Base-by-base conservation (phyloP, 2,329 filamentous ascomycete genomes). In the Sclerotinia borealis region DNA sequence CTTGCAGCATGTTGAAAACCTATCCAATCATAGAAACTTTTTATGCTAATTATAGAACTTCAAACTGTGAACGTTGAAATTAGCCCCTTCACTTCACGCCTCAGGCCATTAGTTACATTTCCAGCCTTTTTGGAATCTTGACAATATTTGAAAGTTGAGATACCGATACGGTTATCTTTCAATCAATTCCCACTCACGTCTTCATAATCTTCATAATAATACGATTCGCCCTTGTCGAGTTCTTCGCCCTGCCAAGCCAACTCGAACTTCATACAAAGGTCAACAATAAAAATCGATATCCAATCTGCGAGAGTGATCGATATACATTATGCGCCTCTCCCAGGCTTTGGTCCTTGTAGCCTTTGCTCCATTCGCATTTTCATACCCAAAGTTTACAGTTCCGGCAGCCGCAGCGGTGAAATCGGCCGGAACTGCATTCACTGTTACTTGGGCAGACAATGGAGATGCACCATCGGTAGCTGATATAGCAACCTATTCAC, bases 391-490 rank as follows among this genome's bases (percentile, higher is more conserved):
- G 61, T 84, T 88, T 75, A 80, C 78, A 52, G 74, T 72, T 22
- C 85, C 85, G 8, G 74, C 76, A 36, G 78, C 81, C 27, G 85
- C 83, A 54, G 76, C 79, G 22, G 77, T 77, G 17, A 68, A 85
- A 27, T 73, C 79, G 52, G 80, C 77, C 19, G 83, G 81, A 51
- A 76, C 79, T 60, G 72, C 79, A 17, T 77, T 89, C 54, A 78
- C 77, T 4, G 77, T 86, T 22, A 76, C 79, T 67, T 88, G 85
- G 85, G 77, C 78, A 64, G 84, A 87, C 22, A 80, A 79, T 34
- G 81, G 81, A 47, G 75, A 75, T 25, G 74, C 77, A 49, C 83
- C 85, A 2, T 71, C 75, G 3, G 72, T 86, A 41, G 71, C 79
- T 9, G 78, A 82, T 63, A 76, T 87, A 48, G 73, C 76, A 2